Evolutionary conservation across 2,329 filamentous ascomycete genomes (phyloP), one percentile per base, ranked within the genome.

Genomic region (Calonectria henricotiae): DNA sequence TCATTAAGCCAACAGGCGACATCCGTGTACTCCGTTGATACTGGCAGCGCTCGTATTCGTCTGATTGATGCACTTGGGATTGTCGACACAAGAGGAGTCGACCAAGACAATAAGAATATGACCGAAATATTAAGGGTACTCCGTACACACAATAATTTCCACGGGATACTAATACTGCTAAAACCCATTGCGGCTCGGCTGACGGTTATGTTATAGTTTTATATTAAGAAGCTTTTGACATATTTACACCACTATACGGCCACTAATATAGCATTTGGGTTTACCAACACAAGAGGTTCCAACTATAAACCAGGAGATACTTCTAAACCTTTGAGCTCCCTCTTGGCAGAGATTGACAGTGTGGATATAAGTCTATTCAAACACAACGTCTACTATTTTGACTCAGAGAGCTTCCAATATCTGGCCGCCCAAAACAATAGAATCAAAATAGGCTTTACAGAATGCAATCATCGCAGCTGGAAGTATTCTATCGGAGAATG

Each of bases 351-450:
- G 1, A 44, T 75, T 17, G 25, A 54, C 7, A 46, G 41, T 1
- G 47, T 63, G 1, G 6, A 39, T 0, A 17, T 75, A 0, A 27
- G 7, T 1, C 13, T 75, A 1, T 37, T 13, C 9, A 5, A 0
- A 7, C 23, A 49, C 37, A 75, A 20, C 1, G 15, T 64, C 2
- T 75, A 74, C 27, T 69, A 66, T 7, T 75, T 75, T 8, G 74
- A 75, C 46, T 72, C 74, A 1, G 71, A 70, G 9, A 74, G 70
- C n/a, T 75, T 75, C 6, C 66, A 63, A 4, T 72, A 65, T 17
- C 47, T 75, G 1, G 73, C 71, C 1, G 66, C 68, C 0, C 12
- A 62, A 0, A 69, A 67, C 7, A 35, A 68, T 7, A 44, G 25
- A 1, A 1, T 55, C 4, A 15, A 35, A 0, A 25, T 61, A 0